Conservation (phyloP, 75 land plant genomes). For the Pinus tabuliformis region DNA sequence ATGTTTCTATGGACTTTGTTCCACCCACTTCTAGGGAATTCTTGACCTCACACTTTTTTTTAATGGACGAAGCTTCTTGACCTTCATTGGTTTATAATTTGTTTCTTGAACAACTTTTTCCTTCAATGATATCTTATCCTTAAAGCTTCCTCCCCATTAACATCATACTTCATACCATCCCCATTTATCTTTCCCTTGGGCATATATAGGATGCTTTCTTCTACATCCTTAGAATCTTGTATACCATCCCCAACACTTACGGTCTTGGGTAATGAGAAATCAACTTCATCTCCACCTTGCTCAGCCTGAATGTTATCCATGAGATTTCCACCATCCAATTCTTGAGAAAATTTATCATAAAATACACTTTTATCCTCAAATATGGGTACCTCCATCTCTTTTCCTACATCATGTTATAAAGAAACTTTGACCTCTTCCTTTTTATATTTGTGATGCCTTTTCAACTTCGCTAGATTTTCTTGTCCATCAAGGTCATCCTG, state of each 20-base stretch:
- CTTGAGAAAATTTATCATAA: background rate
- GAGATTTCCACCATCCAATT: background rate
- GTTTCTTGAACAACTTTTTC: background rate
- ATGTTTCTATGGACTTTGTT: background rate
- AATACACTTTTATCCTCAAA: background rate
- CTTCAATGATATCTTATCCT: background rate
- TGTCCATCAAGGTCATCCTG: conserved; percentile 9
- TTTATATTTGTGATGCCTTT: background rate
- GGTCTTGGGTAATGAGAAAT: no score
- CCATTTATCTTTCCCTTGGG: no score
- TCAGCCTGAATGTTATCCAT: background rate
- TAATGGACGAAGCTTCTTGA: conserved; percentile 4
- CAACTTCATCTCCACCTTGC: background rate
- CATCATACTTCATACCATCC: background rate
- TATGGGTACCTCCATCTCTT: background rate
- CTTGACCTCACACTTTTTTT: background rate
- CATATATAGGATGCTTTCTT: no score
- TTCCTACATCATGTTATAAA: background rate
- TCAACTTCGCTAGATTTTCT: conserved; percentile 8
- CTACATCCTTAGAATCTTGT: no score
- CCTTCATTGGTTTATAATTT: conserved; percentile 3
- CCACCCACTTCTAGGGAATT: background rate
- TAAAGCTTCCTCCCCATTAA: background rate
- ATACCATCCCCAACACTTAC: no score
- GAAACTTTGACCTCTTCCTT: background rate